Base-by-base conservation (phyloP, 2,329 filamentous ascomycete genomes). In the Fusarium sp. region DNA sequence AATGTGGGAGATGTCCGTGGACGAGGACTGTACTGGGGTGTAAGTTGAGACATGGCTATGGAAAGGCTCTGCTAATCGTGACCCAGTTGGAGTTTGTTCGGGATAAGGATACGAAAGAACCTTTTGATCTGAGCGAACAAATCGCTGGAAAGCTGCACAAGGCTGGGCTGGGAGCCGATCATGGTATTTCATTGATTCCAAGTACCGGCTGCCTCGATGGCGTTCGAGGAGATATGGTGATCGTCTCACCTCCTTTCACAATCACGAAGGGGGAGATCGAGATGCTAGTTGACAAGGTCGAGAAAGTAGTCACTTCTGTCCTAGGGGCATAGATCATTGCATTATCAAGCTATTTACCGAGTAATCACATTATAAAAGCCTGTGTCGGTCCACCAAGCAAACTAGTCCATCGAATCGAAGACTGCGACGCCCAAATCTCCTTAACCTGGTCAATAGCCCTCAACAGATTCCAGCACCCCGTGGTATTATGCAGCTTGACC, bases 381-480 rank as follows among this genome's bases (percentile, higher is more conserved):
- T 76, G 74, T 6, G 64, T 76, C 5, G 74, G 74, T 2, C 74
- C 72, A 16, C 74, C 74, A 11, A 76, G 18, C 53, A 76, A 57
- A 35, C 74, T 76, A 2, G 74, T 76, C 74, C 74, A 76, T 0
- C 74, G 23, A 2, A 76, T 66, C 35, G 64, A 75, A 23, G 74
- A 76, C 19, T 76, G 74, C 3, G 72, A 72, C 12, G 69, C 74
- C 74, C 74, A 76, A 32, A 76, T 76, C 19, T 75, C 72, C 25
- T 73, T 64, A 1, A 76, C 71, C 18, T 76, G 74, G 6, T 76
- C 74, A n/a, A 76, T 68, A 7, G 74, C 74, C 32, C 72, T 60
- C n/a, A 76, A 28, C 12, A 76, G 28, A 21, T 76, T 76, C 72
- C 72, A 75, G 3, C 74, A 76, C 0, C 74, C 72, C 2, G 74